Base-by-base conservation (phyloP, 1,284 basidiomycete genomes). In the Rhizopogon parksii region DNA sequence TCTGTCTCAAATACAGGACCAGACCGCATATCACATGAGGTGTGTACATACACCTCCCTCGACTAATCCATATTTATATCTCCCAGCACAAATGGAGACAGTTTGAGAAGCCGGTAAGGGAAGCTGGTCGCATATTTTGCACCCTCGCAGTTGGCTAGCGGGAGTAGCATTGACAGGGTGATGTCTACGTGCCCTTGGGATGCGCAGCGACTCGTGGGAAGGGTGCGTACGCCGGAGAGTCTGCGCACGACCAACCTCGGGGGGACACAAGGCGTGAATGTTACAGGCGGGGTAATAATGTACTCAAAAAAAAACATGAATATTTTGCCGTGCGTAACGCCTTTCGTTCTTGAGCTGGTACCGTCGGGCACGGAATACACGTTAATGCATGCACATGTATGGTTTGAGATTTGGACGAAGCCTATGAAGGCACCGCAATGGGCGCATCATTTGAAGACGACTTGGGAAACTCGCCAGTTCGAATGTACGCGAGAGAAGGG, bases 261-360 rank as follows among this genome's bases (percentile, higher is more conserved):
- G 58, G 19, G 30, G 7, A 49, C 47, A 37, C 61, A 63, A 17
- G 65, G 56, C 35, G 65, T 67, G 17, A 63, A 63, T 14, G 56
- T 60, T 3, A 67, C 34, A 1, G 62, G 65, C 12, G 52, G 54
- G 34, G 46, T 25, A 42, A 63, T 25, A 42, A 63, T 48, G 15
- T 53, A 46, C 40, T 67, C 62, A 21, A 54, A 57, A 24, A 67
- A 63, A 24, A 67, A 63, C 36, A 66, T 51, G 45, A 65, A 67
- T 15, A 66, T 59, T 17, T 59, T 60, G 6, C 40, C 51, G 15
- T 53, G 62, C 4, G 64, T 54, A 30, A 63, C 51, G 61, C 35
- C n/a, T 50, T 40, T 36, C 47, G 62, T 1, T 59, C 63, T 2
- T 58, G 54, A 11, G 37, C 49, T 6, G 65, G 65, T 32, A 63